phyloP scores from a whole-genome alignment of 257 asterid genomes.

The Solanum habrochaites region DNA sequence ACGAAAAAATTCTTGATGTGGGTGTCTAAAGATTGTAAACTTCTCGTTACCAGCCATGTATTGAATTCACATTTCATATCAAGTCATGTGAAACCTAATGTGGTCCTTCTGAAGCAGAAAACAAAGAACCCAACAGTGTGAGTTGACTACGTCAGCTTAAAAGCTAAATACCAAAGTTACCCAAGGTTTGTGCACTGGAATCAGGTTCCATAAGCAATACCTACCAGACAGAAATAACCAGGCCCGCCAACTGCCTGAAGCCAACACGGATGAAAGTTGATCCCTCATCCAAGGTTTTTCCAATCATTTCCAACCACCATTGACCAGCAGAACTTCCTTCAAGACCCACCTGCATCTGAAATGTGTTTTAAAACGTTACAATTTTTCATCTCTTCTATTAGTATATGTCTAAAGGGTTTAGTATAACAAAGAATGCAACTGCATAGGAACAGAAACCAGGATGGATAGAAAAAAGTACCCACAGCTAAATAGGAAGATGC shows the following conservation, averaged over 20 bases:
- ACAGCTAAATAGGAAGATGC: not conserved
- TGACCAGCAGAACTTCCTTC: slow-evolving; percentile 98
- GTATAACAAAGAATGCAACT: not conserved
- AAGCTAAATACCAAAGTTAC: not conserved
- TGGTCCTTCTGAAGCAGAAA: not conserved
- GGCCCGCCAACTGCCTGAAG: slow-evolving; percentile 96
- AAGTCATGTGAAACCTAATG: not conserved
- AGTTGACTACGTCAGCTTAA: not conserved
- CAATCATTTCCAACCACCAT: slow-evolving; percentile 97
- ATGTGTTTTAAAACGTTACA: not conserved
- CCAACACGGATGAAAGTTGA: slow-evolving; percentile 77
- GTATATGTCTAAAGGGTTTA: not conserved
- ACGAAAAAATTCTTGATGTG: not conserved
- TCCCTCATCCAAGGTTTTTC: slow-evolving; percentile 85
- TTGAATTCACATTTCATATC: not conserved
- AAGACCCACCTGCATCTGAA: slow-evolving; percentile 75
- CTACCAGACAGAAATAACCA: slow-evolving; percentile 90
- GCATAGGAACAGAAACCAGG: not conserved
- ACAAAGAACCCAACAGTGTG: not conserved
- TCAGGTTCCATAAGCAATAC: slow-evolving; percentile 12
- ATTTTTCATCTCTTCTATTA: not conserved
- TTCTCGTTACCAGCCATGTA: not conserved
- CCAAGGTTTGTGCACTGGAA: not conserved
- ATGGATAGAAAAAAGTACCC: not conserved
- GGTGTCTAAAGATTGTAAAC: not conserved